These are phyloP conservation scores for Ceratocystis smalleyi DNA, from an alignment of 2,329 filamentous ascomycete genomes.

Conservation along the genomic window DNA sequence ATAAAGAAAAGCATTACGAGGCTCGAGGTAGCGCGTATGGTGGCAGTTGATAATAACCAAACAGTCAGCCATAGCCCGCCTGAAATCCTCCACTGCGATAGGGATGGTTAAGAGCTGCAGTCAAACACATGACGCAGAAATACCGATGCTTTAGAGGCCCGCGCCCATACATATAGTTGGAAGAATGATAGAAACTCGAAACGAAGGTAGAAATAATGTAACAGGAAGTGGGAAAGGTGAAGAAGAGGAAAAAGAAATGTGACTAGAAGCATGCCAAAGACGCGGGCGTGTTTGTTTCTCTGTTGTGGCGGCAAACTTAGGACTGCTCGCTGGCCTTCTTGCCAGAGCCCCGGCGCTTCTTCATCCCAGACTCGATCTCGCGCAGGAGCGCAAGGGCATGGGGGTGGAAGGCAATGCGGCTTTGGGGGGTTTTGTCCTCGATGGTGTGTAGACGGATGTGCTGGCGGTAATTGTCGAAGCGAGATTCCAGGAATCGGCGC, in stretches of 20 bases:
- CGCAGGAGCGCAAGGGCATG: conserved; percentile 21
- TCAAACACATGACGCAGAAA: conserved; percentile 1
- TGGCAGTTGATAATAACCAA: conserved; percentile 4
- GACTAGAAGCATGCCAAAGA: conserved; percentile 7
- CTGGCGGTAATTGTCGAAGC: conserved; percentile 26
- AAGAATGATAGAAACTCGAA: conserved; percentile 8
- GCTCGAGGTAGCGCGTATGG: not conserved
- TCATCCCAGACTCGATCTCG: conserved; percentile 17
- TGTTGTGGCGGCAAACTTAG: not conserved
- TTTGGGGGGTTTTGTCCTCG: conserved; percentile 19
- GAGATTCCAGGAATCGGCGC: conserved; percentile 17
- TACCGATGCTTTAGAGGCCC: not conserved
- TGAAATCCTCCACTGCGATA: not conserved
- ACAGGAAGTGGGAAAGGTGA: conserved; percentile 4
- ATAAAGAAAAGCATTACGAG: not conserved
- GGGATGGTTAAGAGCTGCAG: not conserved
- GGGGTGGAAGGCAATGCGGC: conserved; percentile 23
- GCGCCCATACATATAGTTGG: conserved; percentile 4
- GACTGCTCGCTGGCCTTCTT: conserved; percentile 15
- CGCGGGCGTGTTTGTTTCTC: not conserved
- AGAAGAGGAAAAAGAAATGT: conserved; percentile 7
- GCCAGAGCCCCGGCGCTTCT: conserved; percentile 16
- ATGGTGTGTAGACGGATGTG: conserved; percentile 27
- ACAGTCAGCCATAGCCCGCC: not conserved
- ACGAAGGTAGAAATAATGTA: conserved; percentile 11